These are phyloP conservation scores for Clarireedia paspali DNA, from an alignment of 2,329 filamentous ascomycete species.

Conservation along the genomic window DNA sequence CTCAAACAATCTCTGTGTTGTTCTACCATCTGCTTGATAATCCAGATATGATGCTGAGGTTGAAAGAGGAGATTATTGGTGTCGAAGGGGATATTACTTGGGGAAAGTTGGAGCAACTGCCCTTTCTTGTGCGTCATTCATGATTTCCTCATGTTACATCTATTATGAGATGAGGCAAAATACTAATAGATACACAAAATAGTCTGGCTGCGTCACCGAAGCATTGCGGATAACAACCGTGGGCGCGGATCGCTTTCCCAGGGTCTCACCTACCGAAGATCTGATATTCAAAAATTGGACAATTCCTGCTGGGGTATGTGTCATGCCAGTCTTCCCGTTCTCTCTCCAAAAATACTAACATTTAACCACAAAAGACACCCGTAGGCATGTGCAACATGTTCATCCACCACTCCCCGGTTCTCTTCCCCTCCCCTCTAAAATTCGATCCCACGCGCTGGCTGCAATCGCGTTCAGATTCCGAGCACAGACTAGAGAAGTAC, in stretches of 20 bases:
- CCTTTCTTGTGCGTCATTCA: neutral
- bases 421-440: conserved; percentile 1
- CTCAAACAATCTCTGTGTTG: conserved; percentile 28
- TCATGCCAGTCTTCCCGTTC: neutral
- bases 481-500: neutral
- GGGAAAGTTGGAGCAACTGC: neutral
- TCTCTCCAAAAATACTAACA: neutral
- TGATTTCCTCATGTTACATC: neutral
- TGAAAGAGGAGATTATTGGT: conserved; percentile 29
- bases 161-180: neutral
- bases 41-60: conserved; percentile 22
- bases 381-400: conserved; percentile 3
- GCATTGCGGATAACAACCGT: neutral
- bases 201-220: conserved; percentile 1
- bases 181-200: neutral
- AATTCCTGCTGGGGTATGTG: conserved; percentile 22
- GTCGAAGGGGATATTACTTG: neutral
- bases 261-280: conserved; percentile 22
- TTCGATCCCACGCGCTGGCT: conserved; percentile 4
- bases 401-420: neutral
- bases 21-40: conserved; percentile 33
- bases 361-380: neutral
- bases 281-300: conserved; percentile 15
- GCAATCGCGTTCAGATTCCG: neutral
- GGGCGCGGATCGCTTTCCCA: conserved; percentile 24